Conservation (phyloP, 495 filamentous ascomycete species). For the Podospora tetraspora region DNA sequence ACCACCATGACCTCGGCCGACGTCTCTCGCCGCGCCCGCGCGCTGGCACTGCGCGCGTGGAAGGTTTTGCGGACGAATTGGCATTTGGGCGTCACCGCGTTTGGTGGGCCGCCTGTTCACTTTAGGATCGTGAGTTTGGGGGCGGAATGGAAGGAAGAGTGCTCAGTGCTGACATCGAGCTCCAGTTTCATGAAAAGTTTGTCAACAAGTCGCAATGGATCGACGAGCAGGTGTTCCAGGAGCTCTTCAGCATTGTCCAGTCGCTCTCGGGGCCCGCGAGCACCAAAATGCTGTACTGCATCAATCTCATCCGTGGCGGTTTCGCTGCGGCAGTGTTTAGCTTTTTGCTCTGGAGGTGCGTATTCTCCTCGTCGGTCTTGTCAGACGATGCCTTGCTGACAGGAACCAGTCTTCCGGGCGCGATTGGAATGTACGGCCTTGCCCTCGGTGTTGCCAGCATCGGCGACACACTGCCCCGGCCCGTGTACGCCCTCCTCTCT, state of each 20-base stretch:
- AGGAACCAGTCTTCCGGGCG: constrained; percentile 58
- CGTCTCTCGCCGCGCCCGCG: constrained; percentile 4
- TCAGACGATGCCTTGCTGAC: background rate
- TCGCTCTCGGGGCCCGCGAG: constrained; percentile 69
- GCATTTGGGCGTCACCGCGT: constrained; percentile 66
- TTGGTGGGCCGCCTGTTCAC: constrained; percentile 67
- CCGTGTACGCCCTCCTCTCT: constrained; percentile 70
- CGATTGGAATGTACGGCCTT: constrained; percentile 69
- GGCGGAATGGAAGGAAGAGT: background rate
- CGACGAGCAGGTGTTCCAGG: constrained; percentile 74
- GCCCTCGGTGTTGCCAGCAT: constrained; percentile 63
- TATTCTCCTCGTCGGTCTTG: background rate
- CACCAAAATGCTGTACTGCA: constrained; percentile 76
- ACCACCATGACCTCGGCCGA: background rate
- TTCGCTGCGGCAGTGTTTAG: constrained; percentile 56
- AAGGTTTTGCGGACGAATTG: constrained; percentile 46
- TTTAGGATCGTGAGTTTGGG: constrained; percentile 54
- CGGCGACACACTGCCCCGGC: constrained; percentile 52
- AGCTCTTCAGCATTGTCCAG: constrained; percentile 76
- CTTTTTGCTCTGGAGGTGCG: constrained; percentile 65
- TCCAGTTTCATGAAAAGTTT: constrained; percentile 58
- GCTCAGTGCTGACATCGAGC: background rate
- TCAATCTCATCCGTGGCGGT: constrained; percentile 62
- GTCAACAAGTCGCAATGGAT: constrained; percentile 66
- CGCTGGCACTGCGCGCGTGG: constrained; percentile 20